Conservation (phyloP, 805 yeast genomes). For the Candida nitratophila region DNA sequence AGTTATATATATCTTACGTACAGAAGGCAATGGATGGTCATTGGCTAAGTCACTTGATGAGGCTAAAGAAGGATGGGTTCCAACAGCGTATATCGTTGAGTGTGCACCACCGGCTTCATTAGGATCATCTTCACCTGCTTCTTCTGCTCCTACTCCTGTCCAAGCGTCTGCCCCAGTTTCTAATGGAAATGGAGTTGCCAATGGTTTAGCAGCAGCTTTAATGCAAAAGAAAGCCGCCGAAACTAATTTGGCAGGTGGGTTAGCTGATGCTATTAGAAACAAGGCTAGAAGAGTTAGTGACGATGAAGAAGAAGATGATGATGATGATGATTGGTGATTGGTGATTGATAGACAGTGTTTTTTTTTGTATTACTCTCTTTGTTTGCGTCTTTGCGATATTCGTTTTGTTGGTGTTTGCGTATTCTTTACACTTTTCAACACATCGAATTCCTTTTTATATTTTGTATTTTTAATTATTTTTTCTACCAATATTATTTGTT, state of each 20-base stretch:
- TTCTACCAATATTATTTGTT: too few relatives aligned
- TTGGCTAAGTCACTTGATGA: slow-evolving; percentile 75
- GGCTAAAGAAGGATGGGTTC: slow-evolving; percentile 91
- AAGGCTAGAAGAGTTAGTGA: slow-evolving; percentile 67
- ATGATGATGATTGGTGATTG: slow-evolving; percentile 51
- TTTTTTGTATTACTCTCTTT: neutral
- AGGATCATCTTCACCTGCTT: slow-evolving; percentile 28
- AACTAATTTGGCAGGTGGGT: slow-evolving; percentile 64
- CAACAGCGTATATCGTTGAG: slow-evolving; percentile 78
- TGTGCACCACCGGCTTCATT: slow-evolving; percentile 41
- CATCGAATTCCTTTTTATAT: too few relatives aligned
- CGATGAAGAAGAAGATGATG: slow-evolving; percentile 64
- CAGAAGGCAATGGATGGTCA: slow-evolving; percentile 91
- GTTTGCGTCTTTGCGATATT: neutral
- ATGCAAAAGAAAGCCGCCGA: slow-evolving; percentile 58
- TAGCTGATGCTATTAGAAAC: slow-evolving; percentile 81
- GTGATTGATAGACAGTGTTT: slow-evolving; percentile 5
- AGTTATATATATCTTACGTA: slow-evolving; percentile 60
- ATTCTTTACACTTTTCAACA: too few relatives aligned
- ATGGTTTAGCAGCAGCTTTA: slow-evolving; percentile 65
- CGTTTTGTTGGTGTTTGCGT: too few relatives aligned
- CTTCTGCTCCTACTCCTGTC: slow-evolving; percentile 16
- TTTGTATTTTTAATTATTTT: too few relatives aligned
- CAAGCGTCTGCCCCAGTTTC: slow-evolving; percentile 18
- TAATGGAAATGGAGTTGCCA: slow-evolving; percentile 15